Conservation (phyloP, 2,329 filamentous ascomycete genomes). For the Penicillium thymicola region DNA sequence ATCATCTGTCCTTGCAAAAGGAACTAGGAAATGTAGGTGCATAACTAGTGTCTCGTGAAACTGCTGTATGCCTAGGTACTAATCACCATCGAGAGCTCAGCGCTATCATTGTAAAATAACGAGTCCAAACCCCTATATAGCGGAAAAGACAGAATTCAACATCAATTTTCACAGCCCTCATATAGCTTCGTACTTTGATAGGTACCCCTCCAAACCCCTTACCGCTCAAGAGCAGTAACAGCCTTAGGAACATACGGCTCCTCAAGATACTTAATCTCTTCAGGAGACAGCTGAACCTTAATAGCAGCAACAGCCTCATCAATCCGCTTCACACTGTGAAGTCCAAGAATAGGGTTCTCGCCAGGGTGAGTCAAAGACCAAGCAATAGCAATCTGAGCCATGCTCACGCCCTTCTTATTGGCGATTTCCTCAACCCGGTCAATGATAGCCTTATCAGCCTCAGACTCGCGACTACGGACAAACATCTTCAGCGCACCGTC, state of each 20-base stretch:
- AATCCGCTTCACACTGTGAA: constrained; percentile 58
- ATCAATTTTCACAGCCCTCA: neutral
- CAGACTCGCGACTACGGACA: constrained; percentile 42
- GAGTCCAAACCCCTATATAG: neutral
- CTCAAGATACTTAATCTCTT: constrained; percentile 62
- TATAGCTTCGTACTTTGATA: neutral
- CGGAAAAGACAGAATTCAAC: neutral
- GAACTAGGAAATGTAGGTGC: neutral
- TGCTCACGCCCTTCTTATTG: constrained; percentile 55
- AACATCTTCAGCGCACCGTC: constrained; percentile 44
- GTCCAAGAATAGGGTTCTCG: constrained; percentile 59
- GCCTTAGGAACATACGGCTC: constrained; percentile 58
- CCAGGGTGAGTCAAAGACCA: constrained; percentile 58
- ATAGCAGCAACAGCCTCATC: constrained; percentile 56
- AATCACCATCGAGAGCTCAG: neutral
- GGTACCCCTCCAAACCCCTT: neutral
- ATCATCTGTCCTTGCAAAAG: neutral
- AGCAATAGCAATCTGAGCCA: constrained; percentile 62
- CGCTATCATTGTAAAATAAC: neutral
- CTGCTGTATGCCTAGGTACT: neutral
- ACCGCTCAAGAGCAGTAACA: constrained; percentile 27
- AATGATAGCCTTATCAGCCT: constrained; percentile 53
- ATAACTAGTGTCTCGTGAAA: neutral
- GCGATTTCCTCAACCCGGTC: constrained; percentile 58
- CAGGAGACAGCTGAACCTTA: constrained; percentile 50